These are phyloP conservation scores for Funneliformis caledonium DNA, from an alignment of 371 early-diverging fungal genomes.

Conservation along the genomic window DNA sequence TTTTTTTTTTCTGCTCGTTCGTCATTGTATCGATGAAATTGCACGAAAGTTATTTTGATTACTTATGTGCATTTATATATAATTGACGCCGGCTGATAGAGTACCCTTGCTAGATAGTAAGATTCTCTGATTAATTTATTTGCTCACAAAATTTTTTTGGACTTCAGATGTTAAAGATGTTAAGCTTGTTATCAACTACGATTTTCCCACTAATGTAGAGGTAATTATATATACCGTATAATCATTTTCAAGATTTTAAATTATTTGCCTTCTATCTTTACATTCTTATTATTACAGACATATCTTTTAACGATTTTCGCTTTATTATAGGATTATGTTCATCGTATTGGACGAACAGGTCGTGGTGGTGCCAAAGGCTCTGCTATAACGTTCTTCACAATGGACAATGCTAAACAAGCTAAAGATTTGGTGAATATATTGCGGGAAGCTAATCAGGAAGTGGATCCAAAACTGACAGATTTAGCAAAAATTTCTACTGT, in stretches of 20 bases:
- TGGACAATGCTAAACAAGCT: slow-evolving; percentile 89
- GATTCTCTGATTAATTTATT: slow-evolving; percentile 37
- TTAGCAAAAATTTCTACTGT: slow-evolving; percentile 60
- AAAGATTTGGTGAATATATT: slow-evolving; percentile 91
- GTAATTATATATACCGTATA: slow-evolving; percentile 3
- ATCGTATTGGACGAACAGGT: slow-evolving; percentile 99
- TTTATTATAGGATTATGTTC: slow-evolving; percentile 83
- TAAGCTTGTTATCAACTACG: slow-evolving; percentile 96
- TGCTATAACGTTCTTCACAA: slow-evolving; percentile 96
- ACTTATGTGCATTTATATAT: slow-evolving; percentile 14
- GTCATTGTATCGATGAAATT: background rate
- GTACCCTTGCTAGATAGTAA: background rate
- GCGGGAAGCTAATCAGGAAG: slow-evolving; percentile 92
- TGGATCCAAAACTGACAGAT: slow-evolving; percentile 84
- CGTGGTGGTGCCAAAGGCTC: slow-evolving; percentile 97
- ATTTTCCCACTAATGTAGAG: slow-evolving; percentile 93
- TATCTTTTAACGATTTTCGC: background rate
- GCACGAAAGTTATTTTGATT: background rate
- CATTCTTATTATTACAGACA: background rate
- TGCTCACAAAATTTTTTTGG: slow-evolving; percentile 37
- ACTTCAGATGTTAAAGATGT: slow-evolving; percentile 89
- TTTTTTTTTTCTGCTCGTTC: slow-evolving; percentile 27
- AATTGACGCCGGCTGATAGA: background rate
- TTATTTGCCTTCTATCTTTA: background rate
- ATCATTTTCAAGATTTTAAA: no score